A percentile compares a stretch with the other conserved stretches of the same genome.
Conservation (phyloP, 78 protist species). For the Bigelowiella natans region DNA sequence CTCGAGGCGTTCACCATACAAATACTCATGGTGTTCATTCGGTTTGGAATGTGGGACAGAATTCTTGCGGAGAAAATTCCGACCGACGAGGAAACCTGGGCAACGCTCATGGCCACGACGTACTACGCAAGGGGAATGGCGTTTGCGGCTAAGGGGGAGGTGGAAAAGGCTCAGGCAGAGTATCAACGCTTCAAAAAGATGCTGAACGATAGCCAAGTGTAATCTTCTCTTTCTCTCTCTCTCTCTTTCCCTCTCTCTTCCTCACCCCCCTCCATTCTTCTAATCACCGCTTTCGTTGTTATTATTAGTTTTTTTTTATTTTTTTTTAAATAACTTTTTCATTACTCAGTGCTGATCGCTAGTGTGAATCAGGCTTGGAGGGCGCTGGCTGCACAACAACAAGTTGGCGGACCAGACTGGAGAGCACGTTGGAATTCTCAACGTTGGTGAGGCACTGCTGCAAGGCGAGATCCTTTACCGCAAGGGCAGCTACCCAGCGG, state of each 20-base stretch:
- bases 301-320: too few species aligned
- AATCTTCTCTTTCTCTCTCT: neutral
- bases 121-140: neutral
- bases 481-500: conserved; percentile 10
- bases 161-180: neutral
- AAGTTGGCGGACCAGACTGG: neutral
- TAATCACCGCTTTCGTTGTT: too few species aligned
- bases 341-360: too few species aligned
- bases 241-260: neutral
- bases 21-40: conserved; percentile 3
- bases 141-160: neutral
- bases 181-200: too few species aligned
- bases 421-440: too few species aligned
- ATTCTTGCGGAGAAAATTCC: neutral
- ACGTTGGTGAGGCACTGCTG: neutral
- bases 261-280: too few species aligned
- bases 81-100: neutral
- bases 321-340: too few species aligned
- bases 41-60: conserved; percentile 23
- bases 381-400: neutral
- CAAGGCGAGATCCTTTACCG: conserved; percentile 9
- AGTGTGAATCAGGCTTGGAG: too few species aligned
- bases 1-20: neutral
- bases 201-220: neutral
- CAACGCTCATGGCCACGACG: neutral